Evolutionary conservation across 495 filamentous ascomycete species (phyloP), one percentile per base, ranked within the genome.

Genomic region (Aspergillus carlsbadensis): DNA sequence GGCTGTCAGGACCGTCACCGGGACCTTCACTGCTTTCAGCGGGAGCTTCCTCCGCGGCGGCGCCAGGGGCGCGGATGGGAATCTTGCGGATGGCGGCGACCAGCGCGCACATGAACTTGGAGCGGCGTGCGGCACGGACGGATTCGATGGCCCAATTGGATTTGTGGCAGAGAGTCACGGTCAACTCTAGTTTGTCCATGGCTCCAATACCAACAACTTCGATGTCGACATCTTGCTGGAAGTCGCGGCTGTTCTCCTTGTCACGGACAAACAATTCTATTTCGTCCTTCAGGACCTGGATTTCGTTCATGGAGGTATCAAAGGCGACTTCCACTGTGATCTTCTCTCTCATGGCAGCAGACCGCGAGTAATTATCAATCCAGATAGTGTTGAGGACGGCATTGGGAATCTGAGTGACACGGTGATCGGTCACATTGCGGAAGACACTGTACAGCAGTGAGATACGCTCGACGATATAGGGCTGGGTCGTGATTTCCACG

Each of bases 21-120:
- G 26, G 6, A 13, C 18, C 47, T n/a, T 51, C 58, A 13, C 37
- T 49, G 10, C 50, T 53, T 4, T 50, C 52, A 2, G 39, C 44
- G 3, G 60, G n/a, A 20, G 62, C 57, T 39, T 48, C 60, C 21
- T 58, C 56, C 15, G 53, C 54, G 11, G 31, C 52, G 6, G 58
- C 58, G 18, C 57, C 57, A 5, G 63, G 56, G 6, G 52, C 50
- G 52, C 92, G 86, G 65, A 98, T 95, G 5, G 90, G 91, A 14
- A 98, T 82, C 70, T 85, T 88, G 70, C 89, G 88, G 34, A 97
- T 77, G 8, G 94, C 92, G 10, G 91, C 74, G 6, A 96, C 86
- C 37, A 98, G 79, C 3, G 94, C 94, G 64, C 92, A 96, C 85
- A 98, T 94, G 76, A 98, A 96, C 70, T 96, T 97, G 64, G 89